Conservation (phyloP, 164 flowering plant genomes). For the Litsea cubeba region DNA sequence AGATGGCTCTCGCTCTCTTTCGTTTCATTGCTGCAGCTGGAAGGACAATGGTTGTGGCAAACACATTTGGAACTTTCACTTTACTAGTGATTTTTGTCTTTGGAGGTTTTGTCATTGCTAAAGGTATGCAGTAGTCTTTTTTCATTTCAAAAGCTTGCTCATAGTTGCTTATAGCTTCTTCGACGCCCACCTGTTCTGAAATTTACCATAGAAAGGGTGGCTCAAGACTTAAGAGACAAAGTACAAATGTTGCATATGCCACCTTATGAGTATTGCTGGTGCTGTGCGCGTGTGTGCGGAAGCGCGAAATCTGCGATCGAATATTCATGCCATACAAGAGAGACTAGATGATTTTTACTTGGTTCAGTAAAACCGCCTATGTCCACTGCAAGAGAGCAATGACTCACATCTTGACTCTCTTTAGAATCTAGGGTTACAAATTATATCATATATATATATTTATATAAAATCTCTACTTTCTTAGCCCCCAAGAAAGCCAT, state of each 20-base stretch:
- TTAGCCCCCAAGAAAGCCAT: no score
- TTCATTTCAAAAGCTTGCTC: neutral
- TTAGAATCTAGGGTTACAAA: no score
- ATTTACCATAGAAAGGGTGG: neutral
- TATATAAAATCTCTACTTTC: no score
- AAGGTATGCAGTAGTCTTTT: slow-evolving; percentile 30
- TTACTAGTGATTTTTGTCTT: slow-evolving; percentile 48
- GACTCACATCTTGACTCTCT: no score
- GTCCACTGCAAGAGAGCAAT: no score
- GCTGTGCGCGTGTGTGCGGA: no score
- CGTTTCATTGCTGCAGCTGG: slow-evolving; percentile 56
- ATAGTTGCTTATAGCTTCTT: neutral
- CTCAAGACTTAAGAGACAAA: neutral
- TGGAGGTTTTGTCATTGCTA: slow-evolving; percentile 59
- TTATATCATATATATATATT: no score
- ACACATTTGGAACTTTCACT: slow-evolving; percentile 42
- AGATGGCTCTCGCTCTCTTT: slow-evolving; percentile 51
- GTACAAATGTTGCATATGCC: neutral
- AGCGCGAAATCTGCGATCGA: no score
- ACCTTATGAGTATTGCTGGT: neutral
- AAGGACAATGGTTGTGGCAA: slow-evolving; percentile 42
- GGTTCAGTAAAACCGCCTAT: no score
- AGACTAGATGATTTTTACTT: no score
- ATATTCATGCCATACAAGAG: no score
- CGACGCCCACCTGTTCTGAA: neutral